These are phyloP conservation scores for Syzygium malaccense DNA, from an alignment of 441 rosid genomes.

Conservation along the genomic window DNA sequence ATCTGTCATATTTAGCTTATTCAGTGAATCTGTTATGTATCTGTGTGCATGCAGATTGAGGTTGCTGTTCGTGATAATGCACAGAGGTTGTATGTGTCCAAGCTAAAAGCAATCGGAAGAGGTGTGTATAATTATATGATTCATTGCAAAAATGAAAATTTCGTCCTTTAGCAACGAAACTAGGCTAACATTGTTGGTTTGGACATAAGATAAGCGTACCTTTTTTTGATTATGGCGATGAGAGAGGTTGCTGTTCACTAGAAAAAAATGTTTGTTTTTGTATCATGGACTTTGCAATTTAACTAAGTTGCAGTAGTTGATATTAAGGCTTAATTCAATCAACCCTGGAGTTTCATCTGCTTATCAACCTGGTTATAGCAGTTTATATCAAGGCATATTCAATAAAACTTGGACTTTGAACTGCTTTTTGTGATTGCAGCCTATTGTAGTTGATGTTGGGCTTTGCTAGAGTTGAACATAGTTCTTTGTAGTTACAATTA, in stretches of 20 bases:
- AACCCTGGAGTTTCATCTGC: neutral
- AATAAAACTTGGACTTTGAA: neutral
- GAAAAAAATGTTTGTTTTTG: neutral
- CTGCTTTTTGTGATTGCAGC: neutral
- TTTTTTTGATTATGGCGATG: neutral
- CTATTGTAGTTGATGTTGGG: neutral
- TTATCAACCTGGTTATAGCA: neutral
- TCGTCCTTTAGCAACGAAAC: neutral
- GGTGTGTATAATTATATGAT: constrained; percentile 27
- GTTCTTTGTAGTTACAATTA: neutral
- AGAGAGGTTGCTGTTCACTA: neutral
- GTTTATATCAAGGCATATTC: neutral
- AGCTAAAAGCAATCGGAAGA: constrained; percentile 65
- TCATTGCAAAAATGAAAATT: neutral
- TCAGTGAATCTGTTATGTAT: neutral
- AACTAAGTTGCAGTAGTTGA: neutral
- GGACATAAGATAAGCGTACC: neutral
- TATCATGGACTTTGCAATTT: neutral
- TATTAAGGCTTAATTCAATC: neutral
- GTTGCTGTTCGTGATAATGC: constrained; percentile 97
- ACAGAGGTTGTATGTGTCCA: constrained; percentile 69
- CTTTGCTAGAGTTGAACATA: neutral
- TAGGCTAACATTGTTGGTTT: neutral
- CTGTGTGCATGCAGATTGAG: constrained; percentile 52
- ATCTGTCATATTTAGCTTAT: neutral